Percentiles rank a stretch among this genome's conserved stretches.
Conservation (phyloP, 2,329 filamentous ascomycete genomes). For the Colletotrichum sp. region DNA sequence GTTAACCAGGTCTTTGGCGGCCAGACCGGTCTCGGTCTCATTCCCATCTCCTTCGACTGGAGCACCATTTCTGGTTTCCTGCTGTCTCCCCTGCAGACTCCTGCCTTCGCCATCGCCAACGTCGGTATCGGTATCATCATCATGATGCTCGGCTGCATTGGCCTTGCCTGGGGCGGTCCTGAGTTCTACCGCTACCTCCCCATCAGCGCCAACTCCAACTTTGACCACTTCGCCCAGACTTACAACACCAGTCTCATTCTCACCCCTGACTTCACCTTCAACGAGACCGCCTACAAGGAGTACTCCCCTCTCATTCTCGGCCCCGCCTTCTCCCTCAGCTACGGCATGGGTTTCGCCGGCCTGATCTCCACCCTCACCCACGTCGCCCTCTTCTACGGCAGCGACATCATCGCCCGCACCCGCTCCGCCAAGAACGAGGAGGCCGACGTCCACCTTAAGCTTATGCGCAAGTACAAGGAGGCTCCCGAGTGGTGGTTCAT, state of each 20-base stretch:
- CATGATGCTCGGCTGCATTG: slow-evolving; percentile 56
- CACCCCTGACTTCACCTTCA: slow-evolving; percentile 57
- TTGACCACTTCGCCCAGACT: slow-evolving; percentile 64
- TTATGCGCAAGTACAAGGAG: slow-evolving; percentile 62
- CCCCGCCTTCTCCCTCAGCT: slow-evolving; percentile 59
- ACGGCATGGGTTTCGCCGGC: slow-evolving; percentile 63
- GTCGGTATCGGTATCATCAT: slow-evolving; percentile 56
- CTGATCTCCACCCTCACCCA: slow-evolving; percentile 59
- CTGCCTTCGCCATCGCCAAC: slow-evolving; percentile 62
- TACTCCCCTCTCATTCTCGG: slow-evolving; percentile 62
- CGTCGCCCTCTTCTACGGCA: slow-evolving; percentile 55
- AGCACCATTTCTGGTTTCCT: slow-evolving; percentile 53
- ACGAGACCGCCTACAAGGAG: slow-evolving; percentile 63
- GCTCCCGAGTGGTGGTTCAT: slow-evolving; percentile 65
- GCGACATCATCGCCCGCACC: slow-evolving; percentile 45
- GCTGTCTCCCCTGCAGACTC: slow-evolving; percentile 53
- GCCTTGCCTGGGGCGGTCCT: slow-evolving; percentile 52
- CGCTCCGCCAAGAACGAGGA: slow-evolving; percentile 41
- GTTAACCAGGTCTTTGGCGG: slow-evolving; percentile 69
- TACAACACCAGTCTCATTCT: slow-evolving; percentile 68
- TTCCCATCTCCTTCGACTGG: slow-evolving; percentile 66
- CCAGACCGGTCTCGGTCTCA: slow-evolving; percentile 60
- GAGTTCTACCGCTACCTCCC: slow-evolving; percentile 52
- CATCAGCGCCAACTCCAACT: slow-evolving; percentile 57
- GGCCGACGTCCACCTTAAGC: slow-evolving; percentile 54